These are phyloP conservation scores for Plectosphaerella cucumerina DNA, from an alignment of 2,329 filamentous ascomycete species.

Conservation along the genomic window DNA sequence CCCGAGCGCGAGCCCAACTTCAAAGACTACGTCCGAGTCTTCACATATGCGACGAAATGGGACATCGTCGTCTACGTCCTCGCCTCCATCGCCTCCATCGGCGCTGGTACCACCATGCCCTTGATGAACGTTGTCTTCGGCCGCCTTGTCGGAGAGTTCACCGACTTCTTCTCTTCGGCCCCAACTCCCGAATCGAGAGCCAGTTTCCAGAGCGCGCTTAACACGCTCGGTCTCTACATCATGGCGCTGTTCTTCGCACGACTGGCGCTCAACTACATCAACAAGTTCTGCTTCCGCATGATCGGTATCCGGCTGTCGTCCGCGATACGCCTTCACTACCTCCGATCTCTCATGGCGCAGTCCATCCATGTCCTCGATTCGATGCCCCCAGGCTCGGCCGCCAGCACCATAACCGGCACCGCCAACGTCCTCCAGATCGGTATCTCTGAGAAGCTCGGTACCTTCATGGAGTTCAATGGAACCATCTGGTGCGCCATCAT, in stretches of 20 bases:
- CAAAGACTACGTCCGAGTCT: constrained; percentile 15
- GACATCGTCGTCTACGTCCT: constrained; percentile 22
- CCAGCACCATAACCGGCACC: constrained; percentile 47
- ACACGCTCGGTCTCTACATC: constrained; percentile 18
- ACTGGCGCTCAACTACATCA: constrained; percentile 14
- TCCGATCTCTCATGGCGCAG: constrained; percentile 44
- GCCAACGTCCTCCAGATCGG: constrained; percentile 51
- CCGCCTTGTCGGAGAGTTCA: constrained; percentile 22
- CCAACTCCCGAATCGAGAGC: constrained; percentile 14
- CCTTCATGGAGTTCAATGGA: constrained; percentile 37
- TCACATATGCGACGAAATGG: constrained; percentile 24
- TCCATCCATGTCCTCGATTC: constrained; percentile 45
- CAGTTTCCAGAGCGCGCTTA: constrained; percentile 10
- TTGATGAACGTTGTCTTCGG: constrained; percentile 33
- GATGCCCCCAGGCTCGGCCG: constrained; percentile 44
- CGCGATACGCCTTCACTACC: constrained; percentile 44
- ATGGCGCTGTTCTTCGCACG: constrained; percentile 18
- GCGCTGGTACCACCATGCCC: constrained; percentile 26
- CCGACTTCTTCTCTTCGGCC: constrained; percentile 16
- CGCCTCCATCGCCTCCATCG: constrained; percentile 25
- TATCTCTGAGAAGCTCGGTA: constrained; percentile 46
- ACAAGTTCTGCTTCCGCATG: constrained; percentile 39
- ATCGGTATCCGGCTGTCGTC: constrained; percentile 47
- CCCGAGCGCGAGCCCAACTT: constrained; percentile 41
- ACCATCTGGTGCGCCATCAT: constrained; percentile 39